Conservation (phyloP, 306 rosid genomes). For the Medicago lupulina region DNA sequence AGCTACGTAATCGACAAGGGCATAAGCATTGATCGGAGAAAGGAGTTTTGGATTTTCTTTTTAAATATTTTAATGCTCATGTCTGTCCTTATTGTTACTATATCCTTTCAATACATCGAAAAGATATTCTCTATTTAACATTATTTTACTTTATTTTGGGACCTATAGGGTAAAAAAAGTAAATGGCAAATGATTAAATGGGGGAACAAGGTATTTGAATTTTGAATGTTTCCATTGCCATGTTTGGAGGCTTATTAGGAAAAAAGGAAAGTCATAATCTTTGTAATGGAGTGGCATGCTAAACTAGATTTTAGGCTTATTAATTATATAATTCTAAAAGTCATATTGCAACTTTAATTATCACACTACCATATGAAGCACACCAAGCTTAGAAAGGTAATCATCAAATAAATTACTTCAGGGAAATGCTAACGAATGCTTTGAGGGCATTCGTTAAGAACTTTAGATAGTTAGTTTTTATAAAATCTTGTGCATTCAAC, state of each 20-base stretch:
- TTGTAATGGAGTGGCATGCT: not conserved
- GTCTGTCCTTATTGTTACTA: not conserved
- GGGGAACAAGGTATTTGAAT: conserved; percentile 9
- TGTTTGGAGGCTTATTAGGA: not conserved
- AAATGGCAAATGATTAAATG: not conserved
- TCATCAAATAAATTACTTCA: too few species aligned
- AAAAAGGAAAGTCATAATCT: not conserved
- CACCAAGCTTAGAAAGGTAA: too few species aligned
- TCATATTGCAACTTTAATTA: not conserved
- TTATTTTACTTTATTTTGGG: conserved; percentile 17
- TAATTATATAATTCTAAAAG: not conserved
- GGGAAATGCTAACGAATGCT: too few species aligned
- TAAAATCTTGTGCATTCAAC: too few species aligned
- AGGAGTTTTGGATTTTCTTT: not conserved
- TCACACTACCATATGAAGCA: too few species aligned
- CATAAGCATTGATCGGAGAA: conserved; percentile 27
- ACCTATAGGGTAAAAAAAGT: conserved; percentile 8
- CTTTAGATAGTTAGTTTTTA: too few species aligned
- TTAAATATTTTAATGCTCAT: not conserved
- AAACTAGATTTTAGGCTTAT: not conserved
- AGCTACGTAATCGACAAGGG: conserved; percentile 35
- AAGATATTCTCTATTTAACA: not conserved
- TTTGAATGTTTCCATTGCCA: conserved; percentile 19
- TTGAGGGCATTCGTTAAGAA: too few species aligned
- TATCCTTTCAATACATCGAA: conserved; percentile 27